Evolutionary conservation across 371 early-diverging fungal genomes (phyloP), one percentile per base, ranked within the genome.

Genomic region (Apophysomyces sp.): DNA sequence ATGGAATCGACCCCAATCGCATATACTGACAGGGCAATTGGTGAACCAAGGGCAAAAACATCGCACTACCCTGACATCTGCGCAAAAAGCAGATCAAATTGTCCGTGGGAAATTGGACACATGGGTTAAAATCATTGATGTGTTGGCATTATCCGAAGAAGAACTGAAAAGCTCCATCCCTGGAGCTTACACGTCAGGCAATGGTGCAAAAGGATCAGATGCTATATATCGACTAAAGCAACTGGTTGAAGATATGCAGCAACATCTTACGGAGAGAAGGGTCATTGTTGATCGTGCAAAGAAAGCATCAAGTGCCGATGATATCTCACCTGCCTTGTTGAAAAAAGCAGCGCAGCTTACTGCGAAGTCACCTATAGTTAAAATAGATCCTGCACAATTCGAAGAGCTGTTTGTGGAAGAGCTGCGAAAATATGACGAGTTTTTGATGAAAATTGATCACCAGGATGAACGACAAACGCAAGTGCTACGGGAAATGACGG

Each of bases 331-430:
- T 52, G 69, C 71, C 1, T 63, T 83, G 5, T 61, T 79, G 27
- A 74, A 74, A 30, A 77, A 80, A 52, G 78, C 84, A 1, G 81
- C 80, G 8, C 69, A 78, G 49, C 57, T 81, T 9, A 83, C 81
- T 0, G 73, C 85, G 16, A 75, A 78, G 28, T 85, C 88, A 6
- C 87, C 89, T 0, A 83, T 85, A 0, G 76, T 85, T 49, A 88
- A 89, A 63, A 87, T 91, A 54, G 92, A 91, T 63, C 81, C 89
- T n/a, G 87, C 88, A n/a, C 90, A 90, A 56, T 92, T 92, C 60
- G 91, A 92, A 60, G 87, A 87, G 9, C 61, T 89, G 40, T 92
- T 94, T 76, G 79, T 76, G 18, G 83, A 88, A 53, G 80, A 86
- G 18, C 60, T 94, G 30, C 75, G 84, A 54, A 86, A 85, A 62